A percentile compares a stretch with the other conserved stretches of the same genome.
phyloP scores from a whole-genome alignment of 805 yeast genomes.

The Wickerhamomyces ciferrii region DNA sequence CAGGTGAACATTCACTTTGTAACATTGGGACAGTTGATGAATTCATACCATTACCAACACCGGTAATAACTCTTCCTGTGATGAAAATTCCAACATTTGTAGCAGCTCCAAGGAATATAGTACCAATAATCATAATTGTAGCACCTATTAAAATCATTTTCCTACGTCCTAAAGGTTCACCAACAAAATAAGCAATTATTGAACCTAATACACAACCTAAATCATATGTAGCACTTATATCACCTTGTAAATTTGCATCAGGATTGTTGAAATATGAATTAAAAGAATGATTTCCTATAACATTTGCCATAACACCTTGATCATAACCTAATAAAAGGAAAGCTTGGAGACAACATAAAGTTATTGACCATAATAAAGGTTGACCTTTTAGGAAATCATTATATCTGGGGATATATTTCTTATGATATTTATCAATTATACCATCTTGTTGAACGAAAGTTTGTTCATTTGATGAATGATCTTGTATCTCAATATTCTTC shows the following conservation, averaged over 20 bases:
- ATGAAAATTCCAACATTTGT: constrained; percentile 59
- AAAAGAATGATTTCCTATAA: constrained; percentile 4
- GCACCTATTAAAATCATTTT: constrained; percentile 33
- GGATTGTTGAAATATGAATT: constrained; percentile 3
- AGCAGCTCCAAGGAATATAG: constrained; percentile 32
- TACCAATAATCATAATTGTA: constrained; percentile 34
- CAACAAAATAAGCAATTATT: constrained; percentile 35
- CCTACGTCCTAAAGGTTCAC: constrained; percentile 38
- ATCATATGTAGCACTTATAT: constrained; percentile 25
- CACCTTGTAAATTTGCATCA: constrained; percentile 18
- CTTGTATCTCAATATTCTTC: too few species aligned
- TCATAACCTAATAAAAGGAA: constrained; percentile 9
- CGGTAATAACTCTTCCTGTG: constrained; percentile 53
- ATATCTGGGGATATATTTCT: background rate
- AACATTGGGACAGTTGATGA: constrained; percentile 81
- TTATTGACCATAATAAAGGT: constrained; percentile 1
- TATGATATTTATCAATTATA: background rate
- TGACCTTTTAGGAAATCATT: background rate
- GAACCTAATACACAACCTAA: constrained; percentile 22
- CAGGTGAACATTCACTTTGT: constrained; percentile 71
- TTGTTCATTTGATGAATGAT: too few species aligned
- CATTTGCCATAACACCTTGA: constrained; percentile 8
- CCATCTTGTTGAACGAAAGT: too few species aligned
- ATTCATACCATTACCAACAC: constrained; percentile 71
- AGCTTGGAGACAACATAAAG: constrained; percentile 5